Base-by-base conservation (phyloP, 2,329 filamentous ascomycete species). In the Monilinia polystroma region DNA sequence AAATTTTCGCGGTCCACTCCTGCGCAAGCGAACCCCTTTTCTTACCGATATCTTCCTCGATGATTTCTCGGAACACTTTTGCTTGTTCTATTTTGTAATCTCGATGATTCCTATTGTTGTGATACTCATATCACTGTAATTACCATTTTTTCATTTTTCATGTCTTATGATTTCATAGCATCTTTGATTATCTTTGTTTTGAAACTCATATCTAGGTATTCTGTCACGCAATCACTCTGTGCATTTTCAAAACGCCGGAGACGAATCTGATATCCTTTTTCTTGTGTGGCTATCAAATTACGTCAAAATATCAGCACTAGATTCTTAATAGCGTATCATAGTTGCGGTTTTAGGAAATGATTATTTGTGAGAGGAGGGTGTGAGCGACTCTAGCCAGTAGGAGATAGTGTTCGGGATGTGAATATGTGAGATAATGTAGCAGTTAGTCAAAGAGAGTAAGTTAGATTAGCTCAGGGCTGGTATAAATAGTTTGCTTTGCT, bases 1-100 rank as follows among this genome's bases (percentile, higher is more conserved):
- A 41, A 11, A 16, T 51, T 64, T 51, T 49, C 29, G 12, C 14
- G 29, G 43, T 51, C 26, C 3, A 51, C 43, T 45, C 32, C n/a
- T n/a, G n/a, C 16, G 3, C 63, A 64, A 64, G 63, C 63, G 53
- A 58, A 38, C 53, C 63, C 63, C 53, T 58, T 58, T 64, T 57
- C n/a, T 51, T 49, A 58, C 26, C 29, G 43, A 41, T 35, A 49
- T 63, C 10, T 51, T 51, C 35, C 49, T 10, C 5, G 51, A 47
- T 16, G 26, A n/a, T 18, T 29, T 47, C 32, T 20, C 29, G n/a
- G 38, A 63, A 16, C 35, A 8, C 2, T 7, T 8, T 32, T 29
- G 3, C 10, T 43, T 5, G 3, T n/a, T 45, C 29, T 7, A 7
- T 45, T 23, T 29, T 18, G 29, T 29, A 7, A 11, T 41, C 18